Conservation (phyloP, 306 rosid species). For the Vigna angularis region DNA sequence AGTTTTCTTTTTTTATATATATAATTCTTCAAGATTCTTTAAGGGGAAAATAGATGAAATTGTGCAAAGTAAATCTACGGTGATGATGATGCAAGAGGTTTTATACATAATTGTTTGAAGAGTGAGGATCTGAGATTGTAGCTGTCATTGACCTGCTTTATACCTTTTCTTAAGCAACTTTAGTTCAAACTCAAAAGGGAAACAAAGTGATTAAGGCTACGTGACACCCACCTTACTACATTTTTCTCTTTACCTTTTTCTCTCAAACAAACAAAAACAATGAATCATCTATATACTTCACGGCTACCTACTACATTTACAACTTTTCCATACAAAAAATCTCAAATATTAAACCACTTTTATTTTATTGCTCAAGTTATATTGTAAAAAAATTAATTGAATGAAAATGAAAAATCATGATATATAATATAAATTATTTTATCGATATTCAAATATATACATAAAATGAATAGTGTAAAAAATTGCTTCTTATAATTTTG, state of each 20-base stretch:
- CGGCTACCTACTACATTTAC: not conserved
- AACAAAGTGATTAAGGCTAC: conserved; percentile 27
- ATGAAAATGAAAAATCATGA: too few species aligned
- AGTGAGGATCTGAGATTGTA: conserved; percentile 11
- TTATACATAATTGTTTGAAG: not conserved
- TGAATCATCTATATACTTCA: not conserved
- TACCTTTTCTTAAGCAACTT: conserved; percentile 28
- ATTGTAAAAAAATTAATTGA: too few species aligned
- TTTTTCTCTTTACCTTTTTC: not conserved
- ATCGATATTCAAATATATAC: too few species aligned
- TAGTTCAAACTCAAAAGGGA: conserved; percentile 19
- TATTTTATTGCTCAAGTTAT: not conserved
- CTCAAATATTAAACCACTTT: not conserved
- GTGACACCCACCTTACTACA: not conserved
- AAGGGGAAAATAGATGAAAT: not conserved
- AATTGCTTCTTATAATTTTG: too few species aligned
- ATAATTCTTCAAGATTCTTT: too few species aligned
- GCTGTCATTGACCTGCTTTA: conserved; percentile 42
- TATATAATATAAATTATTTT: too few species aligned
- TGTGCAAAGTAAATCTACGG: not conserved
- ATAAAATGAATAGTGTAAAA: too few species aligned
- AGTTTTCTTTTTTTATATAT: too few species aligned
- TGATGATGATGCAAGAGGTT: not conserved
- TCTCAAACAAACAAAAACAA: not conserved
- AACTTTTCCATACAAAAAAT: not conserved